A percentile compares a stretch with the other conserved stretches of the same genome.
Conservation (phyloP, 169 alveolate species). For the Toxoplasma gondii region DNA sequence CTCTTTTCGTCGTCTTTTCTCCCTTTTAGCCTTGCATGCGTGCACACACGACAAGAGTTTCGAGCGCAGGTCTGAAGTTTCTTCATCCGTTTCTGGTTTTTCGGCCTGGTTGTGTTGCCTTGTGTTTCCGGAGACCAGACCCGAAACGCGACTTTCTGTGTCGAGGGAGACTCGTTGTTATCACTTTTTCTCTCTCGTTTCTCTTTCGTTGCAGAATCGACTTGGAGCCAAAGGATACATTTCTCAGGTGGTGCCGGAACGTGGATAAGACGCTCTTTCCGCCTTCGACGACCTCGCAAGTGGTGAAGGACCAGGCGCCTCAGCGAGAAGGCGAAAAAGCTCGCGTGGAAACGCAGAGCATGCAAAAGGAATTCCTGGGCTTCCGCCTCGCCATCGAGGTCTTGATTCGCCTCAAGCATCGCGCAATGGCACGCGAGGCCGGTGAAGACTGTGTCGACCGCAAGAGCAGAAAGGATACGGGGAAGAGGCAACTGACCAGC, state of each 20-base stretch:
- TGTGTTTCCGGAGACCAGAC: too few relatives aligned
- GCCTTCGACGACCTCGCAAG: background rate
- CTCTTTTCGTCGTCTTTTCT: too few relatives aligned
- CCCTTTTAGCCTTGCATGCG: too few relatives aligned
- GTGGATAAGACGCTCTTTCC: conserved; percentile 18
- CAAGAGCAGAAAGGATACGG: background rate
- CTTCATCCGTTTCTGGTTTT: too few relatives aligned
- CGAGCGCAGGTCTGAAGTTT: too few relatives aligned
- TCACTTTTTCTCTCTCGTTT: background rate
- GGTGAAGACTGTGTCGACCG: background rate
- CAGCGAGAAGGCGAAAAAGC: background rate
- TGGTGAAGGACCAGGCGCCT: background rate
- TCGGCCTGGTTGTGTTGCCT: too few relatives aligned
- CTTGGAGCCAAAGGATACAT: background rate
- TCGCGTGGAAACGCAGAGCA: background rate
- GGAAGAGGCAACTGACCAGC: background rate
- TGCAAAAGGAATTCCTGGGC: conserved; percentile 38
- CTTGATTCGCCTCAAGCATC: background rate
- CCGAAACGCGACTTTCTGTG: too few relatives aligned
- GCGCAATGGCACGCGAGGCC: background rate
- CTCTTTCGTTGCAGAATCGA: background rate
- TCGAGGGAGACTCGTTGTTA: background rate
- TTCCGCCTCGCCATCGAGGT: conserved; percentile 23
- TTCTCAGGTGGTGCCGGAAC: background rate
- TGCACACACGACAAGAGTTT: too few relatives aligned